Conservation (phyloP, 148 eudicot species). For the Mesembryanthemum crystallinum region DNA sequence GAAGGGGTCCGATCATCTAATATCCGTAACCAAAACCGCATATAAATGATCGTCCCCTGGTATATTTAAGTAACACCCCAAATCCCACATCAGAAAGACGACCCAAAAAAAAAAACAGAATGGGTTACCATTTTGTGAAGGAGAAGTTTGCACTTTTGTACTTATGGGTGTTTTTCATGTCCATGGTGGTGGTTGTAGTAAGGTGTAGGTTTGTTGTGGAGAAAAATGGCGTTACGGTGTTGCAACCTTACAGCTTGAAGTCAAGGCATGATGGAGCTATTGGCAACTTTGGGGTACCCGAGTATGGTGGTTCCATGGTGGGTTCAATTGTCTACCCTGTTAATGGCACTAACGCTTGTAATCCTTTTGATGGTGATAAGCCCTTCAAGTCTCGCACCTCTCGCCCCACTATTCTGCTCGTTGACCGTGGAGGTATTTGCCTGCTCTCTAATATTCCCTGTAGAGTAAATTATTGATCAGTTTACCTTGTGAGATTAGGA, state of each 20-base stretch:
- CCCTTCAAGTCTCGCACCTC: constrained; percentile 68
- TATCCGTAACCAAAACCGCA: not conserved
- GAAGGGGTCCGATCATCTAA: not conserved
- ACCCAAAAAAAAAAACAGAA: not conserved
- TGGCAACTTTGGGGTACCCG: constrained; percentile 88
- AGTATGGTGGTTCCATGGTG: constrained; percentile 85
- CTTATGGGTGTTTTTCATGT: not conserved
- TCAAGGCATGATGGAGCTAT: constrained; percentile 74
- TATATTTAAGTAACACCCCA: not conserved
- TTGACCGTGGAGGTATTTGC: constrained; percentile 87
- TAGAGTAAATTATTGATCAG: not conserved
- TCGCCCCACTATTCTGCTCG: constrained; percentile 66
- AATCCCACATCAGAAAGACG: not conserved
- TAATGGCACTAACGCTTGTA: constrained; percentile 48
- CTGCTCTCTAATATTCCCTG: not conserved
- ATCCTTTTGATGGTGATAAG: constrained; percentile 55
- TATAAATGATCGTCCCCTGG: not conserved
- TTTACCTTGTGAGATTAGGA: no score
- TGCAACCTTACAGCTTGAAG: constrained; percentile 46
- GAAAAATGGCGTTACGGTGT: constrained; percentile 57
- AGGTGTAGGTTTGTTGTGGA: constrained; percentile 73
- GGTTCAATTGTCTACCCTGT: constrained; percentile 68
- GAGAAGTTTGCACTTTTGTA: not conserved
- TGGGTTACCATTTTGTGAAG: not conserved
- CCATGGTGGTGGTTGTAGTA: not conserved